These are phyloP conservation scores for Clohesyomyces aquaticus DNA, from an alignment of 495 filamentous ascomycete genomes.

Conservation along the genomic window DNA sequence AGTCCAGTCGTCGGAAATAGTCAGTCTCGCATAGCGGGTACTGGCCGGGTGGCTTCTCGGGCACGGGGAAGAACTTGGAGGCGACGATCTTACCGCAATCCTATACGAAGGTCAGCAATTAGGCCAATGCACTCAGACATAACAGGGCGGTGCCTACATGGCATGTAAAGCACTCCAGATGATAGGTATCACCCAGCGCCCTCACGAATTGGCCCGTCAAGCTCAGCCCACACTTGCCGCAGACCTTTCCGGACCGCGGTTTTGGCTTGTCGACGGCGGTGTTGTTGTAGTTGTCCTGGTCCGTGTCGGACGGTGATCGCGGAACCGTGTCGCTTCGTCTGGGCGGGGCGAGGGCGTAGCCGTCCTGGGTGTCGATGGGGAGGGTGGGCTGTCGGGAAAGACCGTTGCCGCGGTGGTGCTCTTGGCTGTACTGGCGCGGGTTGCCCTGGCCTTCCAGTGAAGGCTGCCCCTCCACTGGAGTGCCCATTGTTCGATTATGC, in stretches of 20 bases:
- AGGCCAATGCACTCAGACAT: background rate
- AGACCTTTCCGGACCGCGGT: slow-evolving; percentile 57
- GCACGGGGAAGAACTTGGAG: slow-evolving; percentile 97
- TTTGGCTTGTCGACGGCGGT: slow-evolving; percentile 15
- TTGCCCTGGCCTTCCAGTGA: slow-evolving; percentile 39
- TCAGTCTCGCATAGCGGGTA: slow-evolving; percentile 98
- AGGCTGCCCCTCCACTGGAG: slow-evolving; percentile 41
- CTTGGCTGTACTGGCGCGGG: slow-evolving; percentile 20
- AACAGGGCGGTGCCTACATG: slow-evolving; percentile 65
- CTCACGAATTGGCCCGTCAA: slow-evolving; percentile 96
- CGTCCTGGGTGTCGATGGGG: slow-evolving; percentile 15
- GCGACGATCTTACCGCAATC: slow-evolving; percentile 96
- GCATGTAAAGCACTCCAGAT: slow-evolving; percentile 98
- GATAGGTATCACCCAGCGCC: slow-evolving; percentile 87
- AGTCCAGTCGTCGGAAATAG: slow-evolving; percentile 90
- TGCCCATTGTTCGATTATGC: slow-evolving; percentile 30
- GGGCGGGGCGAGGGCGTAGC: slow-evolving; percentile 13
- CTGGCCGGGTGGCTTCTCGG: slow-evolving; percentile 83
- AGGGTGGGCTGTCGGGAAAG: slow-evolving; percentile 30
- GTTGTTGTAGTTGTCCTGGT: slow-evolving; percentile 6
- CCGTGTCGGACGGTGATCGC: slow-evolving; percentile 26
- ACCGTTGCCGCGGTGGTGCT: slow-evolving; percentile 38
- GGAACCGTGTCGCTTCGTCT: slow-evolving; percentile 3
- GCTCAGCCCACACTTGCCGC: slow-evolving; percentile 83
- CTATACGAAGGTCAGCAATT: slow-evolving; percentile 52